phyloP scores from a whole-genome alignment of 1,284 basidiomycete genomes.

The Moniliella sp. region DNA sequence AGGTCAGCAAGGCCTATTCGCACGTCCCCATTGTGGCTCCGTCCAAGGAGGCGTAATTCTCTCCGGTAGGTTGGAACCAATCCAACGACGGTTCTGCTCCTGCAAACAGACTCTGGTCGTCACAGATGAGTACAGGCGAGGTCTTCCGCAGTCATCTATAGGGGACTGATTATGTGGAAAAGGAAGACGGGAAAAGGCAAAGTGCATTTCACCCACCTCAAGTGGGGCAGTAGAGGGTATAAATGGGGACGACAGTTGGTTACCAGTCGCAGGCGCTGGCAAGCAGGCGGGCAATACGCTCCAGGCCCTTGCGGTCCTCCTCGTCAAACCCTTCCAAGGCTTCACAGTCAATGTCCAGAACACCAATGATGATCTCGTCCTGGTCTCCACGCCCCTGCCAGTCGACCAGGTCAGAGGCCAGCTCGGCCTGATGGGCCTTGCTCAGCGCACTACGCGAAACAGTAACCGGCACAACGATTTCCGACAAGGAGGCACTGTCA shows the following conservation, averaged over 20 bases:
- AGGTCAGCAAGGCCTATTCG: slow-evolving; percentile 15
- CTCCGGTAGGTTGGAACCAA: too few relatives aligned
- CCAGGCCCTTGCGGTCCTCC: slow-evolving; percentile 26
- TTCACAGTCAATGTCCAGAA: slow-evolving; percentile 36
- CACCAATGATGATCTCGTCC: slow-evolving; percentile 30
- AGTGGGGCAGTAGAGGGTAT: too few relatives aligned
- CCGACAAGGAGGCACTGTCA: slow-evolving; percentile 32
- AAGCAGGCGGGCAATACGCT: slow-evolving; percentile 19
- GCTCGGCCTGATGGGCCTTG: slow-evolving; percentile 3
- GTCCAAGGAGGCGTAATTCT: too few relatives aligned
- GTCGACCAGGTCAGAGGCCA: slow-evolving; percentile 4
- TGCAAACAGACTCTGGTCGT: too few relatives aligned
- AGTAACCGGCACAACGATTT: slow-evolving; percentile 34
- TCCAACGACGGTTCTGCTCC: too few relatives aligned
- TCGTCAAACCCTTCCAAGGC: slow-evolving; percentile 27
- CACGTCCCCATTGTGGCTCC: too few relatives aligned
- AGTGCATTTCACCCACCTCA: too few relatives aligned
- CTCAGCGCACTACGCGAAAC: slow-evolving; percentile 11
- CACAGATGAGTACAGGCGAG: too few relatives aligned
- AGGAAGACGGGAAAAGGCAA: too few relatives aligned
- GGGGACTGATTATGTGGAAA: too few relatives aligned
- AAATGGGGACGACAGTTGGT: too few relatives aligned
- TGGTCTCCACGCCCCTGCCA: slow-evolving; percentile 21
- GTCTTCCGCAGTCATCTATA: too few relatives aligned
- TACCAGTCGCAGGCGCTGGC: slow-evolving; percentile 11